A percentile compares a stretch with the other conserved stretches of the same genome.
Conservation (phyloP, 1,284 basidiomycete genomes). For the Marasmius sp. region DNA sequence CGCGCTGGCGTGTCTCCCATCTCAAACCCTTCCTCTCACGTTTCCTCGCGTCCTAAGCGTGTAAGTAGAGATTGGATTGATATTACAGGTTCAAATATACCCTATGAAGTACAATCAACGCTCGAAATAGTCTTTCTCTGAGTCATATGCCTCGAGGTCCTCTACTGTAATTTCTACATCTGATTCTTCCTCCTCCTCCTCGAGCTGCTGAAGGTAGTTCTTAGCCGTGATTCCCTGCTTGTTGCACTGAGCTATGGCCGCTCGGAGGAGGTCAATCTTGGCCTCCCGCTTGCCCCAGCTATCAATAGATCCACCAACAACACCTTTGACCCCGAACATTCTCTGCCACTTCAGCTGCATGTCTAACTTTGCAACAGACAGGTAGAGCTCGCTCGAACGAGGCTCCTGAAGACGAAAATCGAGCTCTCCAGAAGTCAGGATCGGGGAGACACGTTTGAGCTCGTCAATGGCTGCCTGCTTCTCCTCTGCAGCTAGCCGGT, state of each 20-base stretch:
- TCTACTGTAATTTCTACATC: neutral
- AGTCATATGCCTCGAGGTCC: slow-evolving; percentile 4
- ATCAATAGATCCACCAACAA: neutral
- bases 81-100: neutral
- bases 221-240: neutral
- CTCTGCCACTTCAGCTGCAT: slow-evolving; percentile 14
- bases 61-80: neutral
- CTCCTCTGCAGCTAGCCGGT: neutral
- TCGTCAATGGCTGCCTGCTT: neutral
- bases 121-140: slow-evolving; percentile 5
- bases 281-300: slow-evolving; percentile 4
- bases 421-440: slow-evolving; percentile 7
- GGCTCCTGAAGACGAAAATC: slow-evolving; percentile 5
- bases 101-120: neutral
- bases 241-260: neutral
- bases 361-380: slow-evolving; percentile 6
- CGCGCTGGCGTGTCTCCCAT: neutral
- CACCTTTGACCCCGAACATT: neutral
- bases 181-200: neutral
- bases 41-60: neutral
- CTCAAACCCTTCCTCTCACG: neutral
- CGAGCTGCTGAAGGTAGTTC: neutral
- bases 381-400: slow-evolving; percentile 2
- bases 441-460: neutral
- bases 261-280: neutral